phyloP scores from a whole-genome alignment of 2,329 filamentous ascomycete species.

The Aspergillus niger region DNA sequence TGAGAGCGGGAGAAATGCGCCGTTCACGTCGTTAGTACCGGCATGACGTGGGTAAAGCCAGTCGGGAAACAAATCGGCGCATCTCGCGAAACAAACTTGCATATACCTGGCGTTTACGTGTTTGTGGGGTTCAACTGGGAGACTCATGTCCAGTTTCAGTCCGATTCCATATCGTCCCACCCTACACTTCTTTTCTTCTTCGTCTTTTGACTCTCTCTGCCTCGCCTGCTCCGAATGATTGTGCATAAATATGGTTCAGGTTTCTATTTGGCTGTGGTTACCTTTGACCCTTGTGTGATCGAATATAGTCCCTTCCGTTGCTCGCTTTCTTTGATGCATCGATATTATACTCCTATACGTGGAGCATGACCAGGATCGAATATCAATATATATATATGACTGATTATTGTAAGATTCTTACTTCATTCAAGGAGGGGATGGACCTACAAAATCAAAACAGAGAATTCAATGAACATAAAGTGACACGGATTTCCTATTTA shows the following conservation, averaged over 20 bases:
- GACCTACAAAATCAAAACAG: too few species aligned
- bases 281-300: constrained; percentile 11
- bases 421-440: too few species aligned
- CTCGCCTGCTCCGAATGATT: constrained; percentile 9
- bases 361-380: background rate
- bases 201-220: constrained; percentile 7
- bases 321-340: background rate
- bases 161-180: background rate
- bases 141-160: constrained; percentile 5
- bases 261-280: constrained; percentile 5
- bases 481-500: background rate
- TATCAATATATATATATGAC: background rate
- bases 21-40: background rate
- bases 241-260: constrained; percentile 13
- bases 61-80: background rate
- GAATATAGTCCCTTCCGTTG: constrained; percentile 17
- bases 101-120: constrained; percentile 10
- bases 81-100: constrained; percentile 6
- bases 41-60: background rate
- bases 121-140: constrained; percentile 4
- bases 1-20: background rate
- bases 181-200: background rate
- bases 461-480: background rate
- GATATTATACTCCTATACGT: background rate
- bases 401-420: background rate